Evolutionary conservation across 2,329 filamentous ascomycete genomes (phyloP).

Genomic region (Hypoxylon rubiginosum): DNA sequence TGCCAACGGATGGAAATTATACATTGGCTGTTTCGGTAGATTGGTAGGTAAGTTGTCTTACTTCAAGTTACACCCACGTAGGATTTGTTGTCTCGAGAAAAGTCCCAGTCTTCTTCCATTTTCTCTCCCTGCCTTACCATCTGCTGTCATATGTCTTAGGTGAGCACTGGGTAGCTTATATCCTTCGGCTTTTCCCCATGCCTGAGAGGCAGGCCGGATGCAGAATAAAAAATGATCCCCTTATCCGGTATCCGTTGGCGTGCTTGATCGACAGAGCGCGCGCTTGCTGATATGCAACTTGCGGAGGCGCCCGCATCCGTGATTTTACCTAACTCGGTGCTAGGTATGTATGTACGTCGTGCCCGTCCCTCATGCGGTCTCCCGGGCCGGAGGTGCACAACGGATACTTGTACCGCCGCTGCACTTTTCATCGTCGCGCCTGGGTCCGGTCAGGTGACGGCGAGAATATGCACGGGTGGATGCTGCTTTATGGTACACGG

Average conservation of each 20-base stretch:
- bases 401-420: neutral
- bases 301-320: neutral
- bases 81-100: too few relatives aligned
- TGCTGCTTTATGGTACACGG: neutral
- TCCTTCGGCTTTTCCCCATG: neutral
- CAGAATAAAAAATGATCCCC: neutral
- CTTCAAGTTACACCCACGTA: neutral
- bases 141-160: neutral
- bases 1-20: neutral
- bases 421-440: neutral
- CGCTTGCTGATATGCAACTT: too few relatives aligned
- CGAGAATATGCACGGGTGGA: conserved; percentile 17
- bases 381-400: conserved; percentile 2
- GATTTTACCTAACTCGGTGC: neutral
- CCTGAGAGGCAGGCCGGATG: neutral
- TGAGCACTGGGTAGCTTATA: neutral
- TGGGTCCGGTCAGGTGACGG: conserved; percentile 27
- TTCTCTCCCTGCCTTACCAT: too few relatives aligned
- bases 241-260: neutral
- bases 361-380: conserved; percentile 5
- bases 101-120: too few relatives aligned
- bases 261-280: neutral
- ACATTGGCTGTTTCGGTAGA: neutral
- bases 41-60: neutral
- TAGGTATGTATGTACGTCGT: neutral